These are phyloP conservation scores for Chaetomium cochliodes DNA, from an alignment of 495 filamentous ascomycete species.

Conservation along the genomic window DNA sequence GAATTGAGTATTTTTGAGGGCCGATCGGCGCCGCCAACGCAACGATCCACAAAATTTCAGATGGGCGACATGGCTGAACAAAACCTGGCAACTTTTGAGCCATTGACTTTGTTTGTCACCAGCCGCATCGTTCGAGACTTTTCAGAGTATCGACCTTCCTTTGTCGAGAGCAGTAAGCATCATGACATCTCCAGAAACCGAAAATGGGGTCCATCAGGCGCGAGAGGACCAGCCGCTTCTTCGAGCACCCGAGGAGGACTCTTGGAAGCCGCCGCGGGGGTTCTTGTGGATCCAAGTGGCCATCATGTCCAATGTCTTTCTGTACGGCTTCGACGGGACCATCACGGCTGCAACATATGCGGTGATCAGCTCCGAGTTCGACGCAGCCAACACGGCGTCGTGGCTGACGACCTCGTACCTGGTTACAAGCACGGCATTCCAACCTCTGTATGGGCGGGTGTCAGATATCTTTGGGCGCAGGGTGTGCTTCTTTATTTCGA, in stretches of 20 bases:
- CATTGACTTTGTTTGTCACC: background rate
- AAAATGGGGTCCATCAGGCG: background rate
- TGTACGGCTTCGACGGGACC: slow-evolving; percentile 64
- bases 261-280: slow-evolving; percentile 38
- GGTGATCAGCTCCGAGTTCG: slow-evolving; percentile 58
- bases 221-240: slow-evolving; percentile 40
- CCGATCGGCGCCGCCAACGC: background rate
- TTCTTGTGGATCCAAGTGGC: slow-evolving; percentile 52
- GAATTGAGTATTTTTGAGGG: background rate
- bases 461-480: slow-evolving; percentile 56
- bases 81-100: background rate
- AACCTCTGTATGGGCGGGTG: slow-evolving; percentile 47
- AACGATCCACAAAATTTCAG: background rate
- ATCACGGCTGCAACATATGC: slow-evolving; percentile 66
- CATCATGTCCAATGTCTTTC: slow-evolving; percentile 65
- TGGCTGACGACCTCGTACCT: slow-evolving; percentile 78
- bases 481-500: slow-evolving; percentile 50
- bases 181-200: slow-evolving; percentile 12
- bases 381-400: slow-evolving; percentile 51
- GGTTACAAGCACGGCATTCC: slow-evolving; percentile 69
- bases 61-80: background rate
- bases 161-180: background rate
- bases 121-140: background rate
- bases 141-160: background rate
- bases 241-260: slow-evolving; percentile 33